Base-by-base conservation (phyloP, 768 basidiomycete species). In the Suillus decipiens region DNA sequence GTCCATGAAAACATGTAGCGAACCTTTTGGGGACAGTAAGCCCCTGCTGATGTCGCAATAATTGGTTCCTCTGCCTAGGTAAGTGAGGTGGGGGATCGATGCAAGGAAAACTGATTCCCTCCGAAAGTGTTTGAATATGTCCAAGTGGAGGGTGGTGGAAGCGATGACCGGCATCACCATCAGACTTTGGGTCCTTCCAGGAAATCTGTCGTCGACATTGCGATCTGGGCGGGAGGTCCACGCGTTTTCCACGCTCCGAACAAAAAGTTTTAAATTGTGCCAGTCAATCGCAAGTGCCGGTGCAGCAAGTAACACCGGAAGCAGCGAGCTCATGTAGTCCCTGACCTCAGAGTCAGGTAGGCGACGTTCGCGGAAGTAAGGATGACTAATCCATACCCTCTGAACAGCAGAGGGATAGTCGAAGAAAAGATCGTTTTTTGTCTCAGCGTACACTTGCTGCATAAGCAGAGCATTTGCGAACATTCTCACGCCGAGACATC, bases 91-190 rank as follows among this genome's bases (percentile, higher is more conserved):
- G 43, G 43, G 12, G 22, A 47, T 47, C 22, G 45, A 47, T 47
- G 45, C 45, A 14, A 47, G 11, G 12, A 47, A 22, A 47, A 6
- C 12, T 2, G 45, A 47, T 47, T 2, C 12, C 3, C 22, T n/a
- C 5, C 4, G n/a, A 45, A 47, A 12, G 5, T 0, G 1, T 2
- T 12, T 2, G 22, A 14, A 43, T 0, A 19, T 39, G 0, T 2
- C 19, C 28, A 1, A 28, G 8, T 8, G 0, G 41, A 17, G 9
- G 11, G 12, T 6, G 11, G 1, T 2, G 3, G 28, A 28, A 28
- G 2, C n/a, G n/a, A 2, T 47, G n/a, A 12, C n/a, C 5, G 28
- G 28, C 22, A 6, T 48, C 2, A 45, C 5, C 22, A 22, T 22
- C 6, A 47, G 12, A 47, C 22, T 47, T 22, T 22, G 4, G 22